Conservation (phyloP, 305 asterid genomes). For the Stenogyne calaminthoides region DNA sequence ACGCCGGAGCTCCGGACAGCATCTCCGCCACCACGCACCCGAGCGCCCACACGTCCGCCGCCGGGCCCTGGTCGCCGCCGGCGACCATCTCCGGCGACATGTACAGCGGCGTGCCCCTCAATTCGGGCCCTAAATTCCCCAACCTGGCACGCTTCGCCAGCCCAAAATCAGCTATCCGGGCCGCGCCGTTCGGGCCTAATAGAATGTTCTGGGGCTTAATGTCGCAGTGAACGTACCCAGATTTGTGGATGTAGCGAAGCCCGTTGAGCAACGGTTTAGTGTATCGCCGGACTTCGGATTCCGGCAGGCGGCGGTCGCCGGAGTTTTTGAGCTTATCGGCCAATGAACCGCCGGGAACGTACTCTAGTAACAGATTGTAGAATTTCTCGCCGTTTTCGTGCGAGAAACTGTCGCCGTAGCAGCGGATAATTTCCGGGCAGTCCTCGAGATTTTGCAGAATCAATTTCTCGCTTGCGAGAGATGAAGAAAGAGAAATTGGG, state of each 20-base stretch:
- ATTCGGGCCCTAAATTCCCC: constrained; percentile 21
- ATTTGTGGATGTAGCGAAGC: constrained; percentile 41
- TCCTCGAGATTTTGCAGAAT: constrained; percentile 51
- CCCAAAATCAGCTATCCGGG: constrained; percentile 54
- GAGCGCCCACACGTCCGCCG: constrained; percentile 64
- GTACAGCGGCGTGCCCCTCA: constrained; percentile 56
- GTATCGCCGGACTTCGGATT: constrained; percentile 39
- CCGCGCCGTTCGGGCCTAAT: constrained; percentile 24
- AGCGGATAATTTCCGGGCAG: constrained; percentile 58
- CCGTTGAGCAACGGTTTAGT: constrained; percentile 46
- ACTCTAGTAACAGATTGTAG: constrained; percentile 51
- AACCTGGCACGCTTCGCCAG: constrained; percentile 38
- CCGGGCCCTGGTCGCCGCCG: constrained; percentile 47
- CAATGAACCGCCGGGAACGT: constrained; percentile 50
- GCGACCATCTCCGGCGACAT: constrained; percentile 62
- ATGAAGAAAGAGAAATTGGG: constrained; percentile 43
- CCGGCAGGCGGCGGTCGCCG: constrained; percentile 36
- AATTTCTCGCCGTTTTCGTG: constrained; percentile 43
- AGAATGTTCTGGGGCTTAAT: constrained; percentile 56
- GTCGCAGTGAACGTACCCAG: constrained; percentile 61
- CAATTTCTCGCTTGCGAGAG: constrained; percentile 50
- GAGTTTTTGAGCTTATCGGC: constrained; percentile 33
- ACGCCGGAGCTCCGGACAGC: constrained; percentile 43
- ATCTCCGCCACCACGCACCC: constrained; percentile 59
- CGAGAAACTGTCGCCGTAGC: constrained; percentile 45